Conservation (phyloP, 495 filamentous ascomycete genomes). For the Penicillium herquei region DNA sequence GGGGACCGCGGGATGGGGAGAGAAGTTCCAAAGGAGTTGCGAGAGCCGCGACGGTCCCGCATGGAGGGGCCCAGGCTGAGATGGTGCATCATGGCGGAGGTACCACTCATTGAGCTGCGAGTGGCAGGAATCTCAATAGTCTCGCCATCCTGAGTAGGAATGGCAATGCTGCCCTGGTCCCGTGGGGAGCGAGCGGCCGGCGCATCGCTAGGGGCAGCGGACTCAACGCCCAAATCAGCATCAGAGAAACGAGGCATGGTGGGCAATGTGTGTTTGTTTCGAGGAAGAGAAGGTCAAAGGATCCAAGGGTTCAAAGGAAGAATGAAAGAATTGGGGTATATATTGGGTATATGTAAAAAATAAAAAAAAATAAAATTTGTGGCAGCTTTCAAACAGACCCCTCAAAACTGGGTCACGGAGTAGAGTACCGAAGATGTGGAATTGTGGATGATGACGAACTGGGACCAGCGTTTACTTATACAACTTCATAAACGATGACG, state of each 20-base stretch:
- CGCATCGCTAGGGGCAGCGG: conserved; percentile 19
- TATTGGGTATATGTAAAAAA: background rate
- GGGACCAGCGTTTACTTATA: background rate
- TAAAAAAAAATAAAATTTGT: background rate
- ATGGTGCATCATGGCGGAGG: conserved; percentile 68
- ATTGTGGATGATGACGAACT: background rate
- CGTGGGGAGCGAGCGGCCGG: conserved; percentile 26
- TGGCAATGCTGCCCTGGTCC: conserved; percentile 35
- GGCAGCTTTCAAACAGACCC: background rate
- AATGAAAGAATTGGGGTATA: background rate
- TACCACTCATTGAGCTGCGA: conserved; percentile 66
- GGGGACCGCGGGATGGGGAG: conserved; percentile 75
- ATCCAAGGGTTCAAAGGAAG: background rate
- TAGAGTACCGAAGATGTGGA: conserved; percentile 1
- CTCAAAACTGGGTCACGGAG: conserved; percentile 4
- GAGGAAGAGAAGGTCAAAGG: background rate
- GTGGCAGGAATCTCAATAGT: conserved; percentile 73
- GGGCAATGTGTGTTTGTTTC: conserved; percentile 10
- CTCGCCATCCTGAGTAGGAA: conserved; percentile 48
- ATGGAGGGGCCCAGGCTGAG: conserved; percentile 65
- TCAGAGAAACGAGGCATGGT: conserved; percentile 65
- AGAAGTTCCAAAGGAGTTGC: conserved; percentile 76
- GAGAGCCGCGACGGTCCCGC: conserved; percentile 63
- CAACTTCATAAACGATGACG: conserved; percentile 6
- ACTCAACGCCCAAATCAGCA: conserved; percentile 49